Evolutionary conservation across 352 stramenopile species (phyloP).

Genomic region (Phytophthora kernoviae): DNA sequence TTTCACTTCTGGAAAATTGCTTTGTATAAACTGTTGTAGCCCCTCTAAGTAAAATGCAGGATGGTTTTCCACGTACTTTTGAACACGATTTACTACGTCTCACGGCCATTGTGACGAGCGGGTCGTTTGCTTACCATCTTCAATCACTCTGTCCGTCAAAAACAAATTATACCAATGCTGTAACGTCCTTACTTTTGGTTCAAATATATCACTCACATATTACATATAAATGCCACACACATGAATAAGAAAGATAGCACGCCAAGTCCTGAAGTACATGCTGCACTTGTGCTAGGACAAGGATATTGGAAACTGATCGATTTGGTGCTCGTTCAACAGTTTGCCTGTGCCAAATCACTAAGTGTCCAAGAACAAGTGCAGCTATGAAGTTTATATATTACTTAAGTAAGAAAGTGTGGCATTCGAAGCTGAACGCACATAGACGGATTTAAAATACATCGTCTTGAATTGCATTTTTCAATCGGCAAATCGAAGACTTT

Average conservation of each 20-base stretch:
- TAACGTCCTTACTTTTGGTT: conserved; percentile 1
- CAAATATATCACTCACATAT: conserved; percentile 17
- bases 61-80: conserved; percentile 1
- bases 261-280: conserved; percentile 14
- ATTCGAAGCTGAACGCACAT: not conserved
- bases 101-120: conserved; percentile 5
- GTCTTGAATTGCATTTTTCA: not conserved
- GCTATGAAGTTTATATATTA: not conserved
- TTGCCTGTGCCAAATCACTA: not conserved
- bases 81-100: conserved; percentile 4
- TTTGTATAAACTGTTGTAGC: conserved; percentile 10
- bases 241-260: conserved; percentile 10
- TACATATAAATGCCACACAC: conserved; percentile 14
- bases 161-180: conserved; percentile 10
- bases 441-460: not conserved
- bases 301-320: not conserved
- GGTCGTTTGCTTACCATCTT: not conserved
- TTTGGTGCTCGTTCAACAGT: too few species aligned
- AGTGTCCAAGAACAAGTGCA: not conserved
- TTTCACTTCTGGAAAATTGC: conserved; percentile 5
- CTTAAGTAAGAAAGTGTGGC: too few species aligned
- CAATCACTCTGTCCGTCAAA: conserved; percentile 2
- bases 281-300: not conserved
- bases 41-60: conserved; percentile 20
- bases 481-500: not conserved